Percentiles rank a stretch among this genome's conserved stretches.
These are phyloP conservation scores for Gossypium thurberi DNA, from an alignment of 345 rosid genomes.

Conservation along the genomic window DNA sequence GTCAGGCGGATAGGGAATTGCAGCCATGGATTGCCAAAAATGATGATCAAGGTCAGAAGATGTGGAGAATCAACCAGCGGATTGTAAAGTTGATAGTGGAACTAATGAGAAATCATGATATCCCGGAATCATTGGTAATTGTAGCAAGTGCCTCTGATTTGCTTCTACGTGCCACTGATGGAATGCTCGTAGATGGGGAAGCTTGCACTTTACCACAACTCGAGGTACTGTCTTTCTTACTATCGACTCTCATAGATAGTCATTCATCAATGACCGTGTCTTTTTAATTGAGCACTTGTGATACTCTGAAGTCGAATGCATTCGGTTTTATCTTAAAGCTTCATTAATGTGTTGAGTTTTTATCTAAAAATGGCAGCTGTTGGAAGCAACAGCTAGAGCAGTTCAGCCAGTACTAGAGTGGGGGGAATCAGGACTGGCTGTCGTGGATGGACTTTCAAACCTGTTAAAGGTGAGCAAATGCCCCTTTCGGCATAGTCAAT, in stretches of 20 bases:
- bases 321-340: background rate
- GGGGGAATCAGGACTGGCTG: conserved; percentile 86
- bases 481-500: background rate
- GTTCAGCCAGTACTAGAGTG: conserved; percentile 68
- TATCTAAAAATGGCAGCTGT: conserved; percentile 45
- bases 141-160: conserved; percentile 91
- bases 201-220: conserved; percentile 95
- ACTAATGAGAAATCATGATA: conserved; percentile 87
- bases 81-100: conserved; percentile 82
- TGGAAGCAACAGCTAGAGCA: conserved; percentile 96
- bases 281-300: background rate
- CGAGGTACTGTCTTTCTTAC: conserved; percentile 46
- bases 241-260: background rate
- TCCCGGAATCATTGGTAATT: conserved; percentile 76
- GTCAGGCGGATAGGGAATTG: conserved; percentile 91
- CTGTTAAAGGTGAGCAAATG: conserved; percentile 58
- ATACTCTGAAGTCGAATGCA: background rate
- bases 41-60: conserved; percentile 84
- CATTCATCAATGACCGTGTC: background rate
- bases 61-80: conserved; percentile 96
- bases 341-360: background rate
- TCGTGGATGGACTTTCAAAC: conserved; percentile 87
- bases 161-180: conserved; percentile 94
- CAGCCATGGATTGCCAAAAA: conserved; percentile 98
- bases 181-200: conserved; percentile 96